A percentile compares a stretch with the other conserved stretches of the same genome.
phyloP scores from a whole-genome alignment of 2,329 filamentous ascomycete species.

The Teratosphaeria nubilosa region DNA sequence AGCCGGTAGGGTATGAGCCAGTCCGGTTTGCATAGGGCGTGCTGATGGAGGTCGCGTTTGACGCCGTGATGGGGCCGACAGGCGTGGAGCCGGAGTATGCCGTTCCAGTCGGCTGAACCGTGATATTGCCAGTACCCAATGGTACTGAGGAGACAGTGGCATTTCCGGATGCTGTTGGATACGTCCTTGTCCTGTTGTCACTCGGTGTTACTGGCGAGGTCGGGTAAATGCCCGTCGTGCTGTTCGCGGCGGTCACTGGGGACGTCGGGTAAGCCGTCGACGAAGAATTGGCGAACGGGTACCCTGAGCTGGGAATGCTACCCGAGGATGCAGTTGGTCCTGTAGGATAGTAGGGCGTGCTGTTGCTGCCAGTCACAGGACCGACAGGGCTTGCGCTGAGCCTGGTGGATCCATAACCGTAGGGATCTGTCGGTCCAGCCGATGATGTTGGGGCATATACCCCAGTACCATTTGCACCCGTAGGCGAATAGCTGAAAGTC shows the following conservation, averaged over 20 bases:
- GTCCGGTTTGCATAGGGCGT: background rate
- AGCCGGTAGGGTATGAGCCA: background rate
- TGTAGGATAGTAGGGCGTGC: background rate
- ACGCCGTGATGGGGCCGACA: background rate
- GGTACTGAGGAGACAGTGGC: background rate
- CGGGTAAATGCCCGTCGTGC: background rate
- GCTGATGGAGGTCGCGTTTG: background rate
- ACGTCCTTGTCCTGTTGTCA: slow-evolving; percentile 1
- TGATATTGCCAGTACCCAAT: background rate
- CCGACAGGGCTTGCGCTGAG: background rate
- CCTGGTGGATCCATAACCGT: background rate
- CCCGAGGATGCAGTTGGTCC: background rate
- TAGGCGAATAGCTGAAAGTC: background rate
- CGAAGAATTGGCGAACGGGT: background rate
- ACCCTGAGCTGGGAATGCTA: background rate
- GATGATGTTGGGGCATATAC: background rate
- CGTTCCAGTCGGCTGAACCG: background rate
- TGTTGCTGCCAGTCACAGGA: background rate
- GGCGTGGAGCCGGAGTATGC: background rate
- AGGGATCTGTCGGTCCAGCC: background rate
- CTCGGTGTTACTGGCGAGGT: background rate
- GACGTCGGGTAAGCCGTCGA: background rate
- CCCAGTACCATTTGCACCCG: background rate
- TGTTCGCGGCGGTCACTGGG: slow-evolving; percentile 9
- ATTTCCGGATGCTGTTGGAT: background rate